A percentile compares a stretch with the other conserved stretches of the same genome.
Evolutionary conservation across 257 asterid genomes (phyloP).

Genomic region (Paraleonurus japonicus): DNA sequence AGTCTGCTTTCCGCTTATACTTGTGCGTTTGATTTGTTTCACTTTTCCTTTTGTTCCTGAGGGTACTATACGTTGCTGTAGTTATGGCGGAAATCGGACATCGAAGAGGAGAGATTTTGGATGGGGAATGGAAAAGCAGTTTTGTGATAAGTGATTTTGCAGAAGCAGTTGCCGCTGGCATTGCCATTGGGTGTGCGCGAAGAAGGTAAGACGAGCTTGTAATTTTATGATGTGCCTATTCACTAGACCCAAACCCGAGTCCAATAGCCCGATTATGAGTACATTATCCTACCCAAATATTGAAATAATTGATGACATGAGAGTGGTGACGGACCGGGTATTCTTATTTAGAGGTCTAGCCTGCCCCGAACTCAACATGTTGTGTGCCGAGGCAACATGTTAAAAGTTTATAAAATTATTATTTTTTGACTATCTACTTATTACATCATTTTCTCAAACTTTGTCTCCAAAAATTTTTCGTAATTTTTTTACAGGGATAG

Average conservation of each 20-base stretch:
- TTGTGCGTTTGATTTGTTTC: slow-evolving; percentile 28
- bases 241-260: background rate
- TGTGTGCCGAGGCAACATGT: too few species aligned
- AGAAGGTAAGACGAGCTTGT: background rate
- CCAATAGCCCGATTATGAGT: background rate
- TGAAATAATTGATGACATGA: background rate
- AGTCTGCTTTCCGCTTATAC: slow-evolving; percentile 39
- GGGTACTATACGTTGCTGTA: slow-evolving; percentile 13
- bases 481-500: too few species aligned
- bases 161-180: slow-evolving; percentile 39
- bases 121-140: slow-evolving; percentile 38
- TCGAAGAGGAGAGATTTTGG: slow-evolving; percentile 23
- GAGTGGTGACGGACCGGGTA: too few species aligned
- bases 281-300: background rate
- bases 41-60: slow-evolving; percentile 29
- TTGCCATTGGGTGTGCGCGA: slow-evolving; percentile 36
- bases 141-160: slow-evolving; percentile 44
- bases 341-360: background rate
- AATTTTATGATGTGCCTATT: background rate
- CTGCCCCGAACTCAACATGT: background rate
- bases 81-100: slow-evolving; percentile 27
- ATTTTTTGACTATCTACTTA: too few species aligned
- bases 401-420: too few species aligned
- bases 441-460: too few species aligned
- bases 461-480: too few species aligned